A percentile compares a stretch with the other conserved stretches of the same genome.
These are phyloP conservation scores for Monosporascus sp. DNA, from an alignment of 2,329 filamentous ascomycete species.

Conservation along the genomic window DNA sequence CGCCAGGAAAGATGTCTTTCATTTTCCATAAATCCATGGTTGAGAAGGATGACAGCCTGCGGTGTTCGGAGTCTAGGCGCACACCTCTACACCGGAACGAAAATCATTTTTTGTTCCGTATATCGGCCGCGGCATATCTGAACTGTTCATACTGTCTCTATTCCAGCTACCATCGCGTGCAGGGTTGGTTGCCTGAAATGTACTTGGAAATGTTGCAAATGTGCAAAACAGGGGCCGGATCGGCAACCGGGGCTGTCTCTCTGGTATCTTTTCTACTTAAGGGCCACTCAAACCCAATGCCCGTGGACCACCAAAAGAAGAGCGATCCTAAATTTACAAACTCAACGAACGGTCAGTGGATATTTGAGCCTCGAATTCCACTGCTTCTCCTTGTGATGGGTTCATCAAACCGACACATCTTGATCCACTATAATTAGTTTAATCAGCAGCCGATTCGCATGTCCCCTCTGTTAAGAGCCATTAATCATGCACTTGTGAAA, in stretches of 20 bases:
- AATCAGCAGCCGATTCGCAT: not conserved
- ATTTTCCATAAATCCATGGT: not conserved
- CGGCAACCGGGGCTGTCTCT: not conserved
- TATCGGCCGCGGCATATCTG: not conserved
- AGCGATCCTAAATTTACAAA: not conserved
- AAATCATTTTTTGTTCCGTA: not conserved
- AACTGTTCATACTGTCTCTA: not conserved
- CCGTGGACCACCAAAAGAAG: not conserved
- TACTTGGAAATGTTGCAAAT: not conserved
- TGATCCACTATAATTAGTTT: not conserved
- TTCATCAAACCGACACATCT: too few relatives aligned
- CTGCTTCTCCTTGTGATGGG: not conserved
- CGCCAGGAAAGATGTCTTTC: constrained; percentile 12
- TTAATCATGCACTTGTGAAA: not conserved
- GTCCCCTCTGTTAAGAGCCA: not conserved
- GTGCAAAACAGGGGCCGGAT: not conserved
- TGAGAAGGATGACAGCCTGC: not conserved
- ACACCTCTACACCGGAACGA: not conserved
- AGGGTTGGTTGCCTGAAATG: not conserved
- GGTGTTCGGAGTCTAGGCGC: not conserved
- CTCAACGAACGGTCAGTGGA: not conserved
- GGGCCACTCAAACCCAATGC: not conserved
- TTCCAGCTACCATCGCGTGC: not conserved
- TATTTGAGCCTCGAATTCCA: not conserved
- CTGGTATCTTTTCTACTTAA: not conserved